Evolutionary conservation across 2,329 filamentous ascomycete genomes (phyloP).

Genomic region (Xylaria sp.): DNA sequence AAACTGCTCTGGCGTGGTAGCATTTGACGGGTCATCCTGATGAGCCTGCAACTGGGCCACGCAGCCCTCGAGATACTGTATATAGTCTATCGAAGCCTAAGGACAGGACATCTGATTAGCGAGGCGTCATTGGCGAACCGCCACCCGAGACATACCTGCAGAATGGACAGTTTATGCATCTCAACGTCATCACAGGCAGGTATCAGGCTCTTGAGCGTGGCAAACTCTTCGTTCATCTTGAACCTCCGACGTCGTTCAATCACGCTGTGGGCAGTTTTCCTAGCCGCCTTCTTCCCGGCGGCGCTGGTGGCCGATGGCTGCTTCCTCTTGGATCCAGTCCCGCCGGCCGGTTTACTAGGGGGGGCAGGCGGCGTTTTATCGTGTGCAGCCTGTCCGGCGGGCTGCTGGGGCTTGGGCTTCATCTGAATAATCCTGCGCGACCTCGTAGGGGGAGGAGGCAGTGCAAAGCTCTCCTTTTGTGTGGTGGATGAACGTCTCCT

Average conservation of each 20-base stretch:
- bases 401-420: conserved; percentile 66
- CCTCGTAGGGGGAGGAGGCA: conserved; percentile 89
- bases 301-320: conserved; percentile 75
- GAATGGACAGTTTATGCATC: conserved; percentile 96
- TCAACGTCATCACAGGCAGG: conserved; percentile 94
- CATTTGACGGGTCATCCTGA: conserved; percentile 40
- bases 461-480: conserved; percentile 69
- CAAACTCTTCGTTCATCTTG: conserved; percentile 99
- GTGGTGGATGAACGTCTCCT: conserved; percentile 54
- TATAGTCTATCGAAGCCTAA: conserved; percentile 93
- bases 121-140: conserved; percentile 5
- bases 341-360: conserved; percentile 22
- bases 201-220: conserved; percentile 90
- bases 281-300: conserved; percentile 89
- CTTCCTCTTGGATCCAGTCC: conserved; percentile 67
- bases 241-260: conserved; percentile 88
- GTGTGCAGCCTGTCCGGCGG: conserved; percentile 29
- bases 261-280: conserved; percentile 93
- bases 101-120: no score
- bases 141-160: conserved; percentile 66
- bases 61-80: conserved; percentile 91
- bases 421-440: conserved; percentile 98
- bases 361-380: conserved; percentile 24
- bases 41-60: conserved; percentile 75
- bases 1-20: conserved; percentile 36